Percentiles rank a stretch among this genome's conserved stretches.
phyloP scores from a whole-genome alignment of 192 early-diverging fungal species.

The Spizellomyces punctatus region DNA sequence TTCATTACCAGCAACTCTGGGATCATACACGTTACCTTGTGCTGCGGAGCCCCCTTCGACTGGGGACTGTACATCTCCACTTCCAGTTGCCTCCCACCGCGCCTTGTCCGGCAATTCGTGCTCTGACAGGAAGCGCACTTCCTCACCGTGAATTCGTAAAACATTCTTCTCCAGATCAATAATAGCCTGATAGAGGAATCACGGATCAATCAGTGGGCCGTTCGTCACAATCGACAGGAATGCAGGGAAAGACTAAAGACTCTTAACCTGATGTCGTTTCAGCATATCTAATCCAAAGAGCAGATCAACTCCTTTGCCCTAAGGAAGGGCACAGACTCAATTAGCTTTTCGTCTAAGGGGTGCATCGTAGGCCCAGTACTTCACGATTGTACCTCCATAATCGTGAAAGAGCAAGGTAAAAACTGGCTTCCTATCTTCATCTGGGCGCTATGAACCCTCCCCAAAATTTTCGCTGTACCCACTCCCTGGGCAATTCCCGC shows the following conservation, averaged over 20 bases:
- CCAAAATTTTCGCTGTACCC: constrained; percentile 94
- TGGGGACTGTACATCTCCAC: constrained; percentile 17
- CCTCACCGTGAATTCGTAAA: constrained; percentile 77
- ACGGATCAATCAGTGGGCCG: background rate
- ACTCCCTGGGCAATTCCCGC: constrained; percentile 91
- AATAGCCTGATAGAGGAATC: constrained; percentile 58
- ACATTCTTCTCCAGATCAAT: constrained; percentile 87
- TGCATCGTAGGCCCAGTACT: background rate
- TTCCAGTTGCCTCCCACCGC: constrained; percentile 21
- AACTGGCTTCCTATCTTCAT: constrained; percentile 79
- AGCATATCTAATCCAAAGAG: constrained; percentile 97
- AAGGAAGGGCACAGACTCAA: background rate
- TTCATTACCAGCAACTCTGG: background rate
- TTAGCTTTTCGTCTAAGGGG: background rate
- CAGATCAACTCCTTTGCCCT: constrained; percentile 83
- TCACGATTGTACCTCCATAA: constrained; percentile 69
- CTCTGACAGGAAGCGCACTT: constrained; percentile 87
- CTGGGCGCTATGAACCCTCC: constrained; percentile 88
- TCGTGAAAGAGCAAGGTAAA: constrained; percentile 87
- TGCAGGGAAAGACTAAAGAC: background rate
- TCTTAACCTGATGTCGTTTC: constrained; percentile 73
- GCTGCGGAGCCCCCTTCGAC: constrained; percentile 20
- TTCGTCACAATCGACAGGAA: too few species aligned
- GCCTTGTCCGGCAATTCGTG: constrained; percentile 84
- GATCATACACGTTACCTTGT: background rate